Evolutionary conservation across 2,329 filamentous ascomycete species (phyloP), one percentile per base, ranked within the genome.

Genomic region (Acephala macrosclerotiorum): DNA sequence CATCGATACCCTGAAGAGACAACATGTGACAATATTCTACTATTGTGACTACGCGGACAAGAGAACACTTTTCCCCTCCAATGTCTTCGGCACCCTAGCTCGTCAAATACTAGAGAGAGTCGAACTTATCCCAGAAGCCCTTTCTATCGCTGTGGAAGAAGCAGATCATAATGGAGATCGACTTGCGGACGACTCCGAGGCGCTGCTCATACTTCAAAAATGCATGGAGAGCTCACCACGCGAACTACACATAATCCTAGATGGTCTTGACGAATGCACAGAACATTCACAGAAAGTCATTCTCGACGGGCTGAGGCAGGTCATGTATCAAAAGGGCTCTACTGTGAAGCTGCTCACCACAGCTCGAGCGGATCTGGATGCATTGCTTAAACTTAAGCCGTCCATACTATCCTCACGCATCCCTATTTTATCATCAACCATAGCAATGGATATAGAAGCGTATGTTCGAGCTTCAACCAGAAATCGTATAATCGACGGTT

Each of bases 31-130:
- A 0, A 33, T 65, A 20, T 66, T 64, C n/a, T 64, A 66, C 25
- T 71, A 66, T 42, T 71, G 66, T 42, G 68, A 71, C 38, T 69
- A 71, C 26, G 40, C 66, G 3, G 63, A 71, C 22, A 68, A 70
- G 53, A 36, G 65, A 9, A 71, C 68, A 1, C 57, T 71, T 1
- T 61, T 70, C 9, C 60, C 66, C 0, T 47, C 26, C 14, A 58
- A 63, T n/a, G 40, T 71, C 8, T 67, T 70, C 40, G 66, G 64
- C 9, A 58, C 36, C 7, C 25, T 70, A 26, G 49, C 64, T 18
- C 51, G 64, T 9, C 62, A 66, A 33, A 22, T 58, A 18, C 45
- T 64, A 33, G 47, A 61, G 56, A 53, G 33, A 25, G 33, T 60
- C 14, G 56, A 65, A n/a, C 25, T 25, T 1, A 16, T 64, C 18